phyloP scores from a whole-genome alignment of 108 stramenopile species.

The Discostella pseudostelligera region DNA sequence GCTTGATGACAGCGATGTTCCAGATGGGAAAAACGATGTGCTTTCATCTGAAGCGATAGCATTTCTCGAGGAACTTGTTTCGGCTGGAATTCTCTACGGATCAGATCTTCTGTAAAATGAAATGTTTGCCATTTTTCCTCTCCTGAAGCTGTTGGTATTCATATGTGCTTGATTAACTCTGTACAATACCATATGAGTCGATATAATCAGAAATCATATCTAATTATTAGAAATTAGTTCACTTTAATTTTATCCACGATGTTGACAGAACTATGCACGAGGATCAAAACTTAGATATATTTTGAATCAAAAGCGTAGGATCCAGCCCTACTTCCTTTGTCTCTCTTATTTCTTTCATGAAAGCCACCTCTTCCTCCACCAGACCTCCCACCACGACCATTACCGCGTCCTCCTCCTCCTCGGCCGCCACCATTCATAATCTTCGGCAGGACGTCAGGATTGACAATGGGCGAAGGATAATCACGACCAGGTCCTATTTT shows the following conservation, averaged over 20 bases:
- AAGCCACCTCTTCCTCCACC: conserved; percentile 32
- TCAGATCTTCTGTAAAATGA: conserved; percentile 4
- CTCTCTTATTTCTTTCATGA: conserved; percentile 13
- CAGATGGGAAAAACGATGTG: neutral
- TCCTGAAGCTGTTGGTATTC: too few species aligned
- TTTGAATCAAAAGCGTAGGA: conserved; percentile 39
- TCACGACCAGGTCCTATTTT: conserved; percentile 67
- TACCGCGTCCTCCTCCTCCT: conserved; percentile 41
- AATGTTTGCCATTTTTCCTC: too few species aligned
- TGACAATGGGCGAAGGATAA: conserved; percentile 78
- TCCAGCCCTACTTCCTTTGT: conserved; percentile 50
- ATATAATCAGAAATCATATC: too few species aligned
- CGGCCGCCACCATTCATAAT: conserved; percentile 35
- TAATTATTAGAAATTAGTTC: too few species aligned
- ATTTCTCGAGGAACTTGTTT: conserved; percentile 40
- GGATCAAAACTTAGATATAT: neutral
- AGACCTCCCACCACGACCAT: conserved; percentile 21
- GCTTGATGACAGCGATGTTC: neutral
- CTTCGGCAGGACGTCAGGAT: conserved; percentile 50
- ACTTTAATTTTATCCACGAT: too few species aligned
- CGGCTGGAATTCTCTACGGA: conserved; percentile 37
- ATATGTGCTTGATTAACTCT: too few species aligned
- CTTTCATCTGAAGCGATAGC: conserved; percentile 12
- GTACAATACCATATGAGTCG: too few species aligned
- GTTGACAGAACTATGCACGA: too few species aligned